Conservation (phyloP, 345 rosid species). For the Gossypium thurberi region DNA sequence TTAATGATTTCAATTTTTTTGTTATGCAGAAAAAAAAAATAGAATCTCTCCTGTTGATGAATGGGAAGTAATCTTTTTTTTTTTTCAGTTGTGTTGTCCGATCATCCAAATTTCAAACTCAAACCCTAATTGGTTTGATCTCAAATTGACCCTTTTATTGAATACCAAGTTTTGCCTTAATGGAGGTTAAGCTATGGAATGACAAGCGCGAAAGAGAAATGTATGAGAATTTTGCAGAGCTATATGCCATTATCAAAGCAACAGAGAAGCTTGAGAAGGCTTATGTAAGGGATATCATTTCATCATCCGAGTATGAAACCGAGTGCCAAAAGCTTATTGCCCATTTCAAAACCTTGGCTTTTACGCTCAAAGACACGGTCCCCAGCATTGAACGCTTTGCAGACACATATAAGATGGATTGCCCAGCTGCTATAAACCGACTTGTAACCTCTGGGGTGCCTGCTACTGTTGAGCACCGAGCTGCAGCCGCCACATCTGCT, state of each 20-base stretch:
- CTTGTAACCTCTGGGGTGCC: slow-evolving; percentile 86
- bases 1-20: not conserved
- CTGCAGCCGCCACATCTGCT: slow-evolving; percentile 51
- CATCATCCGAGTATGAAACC: slow-evolving; percentile 68
- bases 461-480: slow-evolving; percentile 87
- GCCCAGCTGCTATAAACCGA: slow-evolving; percentile 85
- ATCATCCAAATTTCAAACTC: slow-evolving; percentile 16
- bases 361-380: slow-evolving; percentile 63
- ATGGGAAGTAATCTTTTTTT: not conserved
- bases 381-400: slow-evolving; percentile 88
- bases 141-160: not conserved
- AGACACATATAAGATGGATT: slow-evolving; percentile 91
- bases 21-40: not conserved
- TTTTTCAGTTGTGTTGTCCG: slow-evolving; percentile 69
- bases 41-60: not conserved
- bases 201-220: slow-evolving; percentile 97
- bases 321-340: slow-evolving; percentile 93
- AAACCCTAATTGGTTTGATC: not conserved
- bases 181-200: slow-evolving; percentile 95
- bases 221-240: slow-evolving; percentile 95
- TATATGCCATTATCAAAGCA: slow-evolving; percentile 87
- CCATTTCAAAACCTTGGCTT: slow-evolving; percentile 80
- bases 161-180: slow-evolving; percentile 17
- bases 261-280: slow-evolving; percentile 97
- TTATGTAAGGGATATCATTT: slow-evolving; percentile 69